Evolutionary conservation across 2,329 filamentous ascomycete species (phyloP), one percentile per base, ranked within the genome.

Genomic region (Nakataea oryzae): DNA sequence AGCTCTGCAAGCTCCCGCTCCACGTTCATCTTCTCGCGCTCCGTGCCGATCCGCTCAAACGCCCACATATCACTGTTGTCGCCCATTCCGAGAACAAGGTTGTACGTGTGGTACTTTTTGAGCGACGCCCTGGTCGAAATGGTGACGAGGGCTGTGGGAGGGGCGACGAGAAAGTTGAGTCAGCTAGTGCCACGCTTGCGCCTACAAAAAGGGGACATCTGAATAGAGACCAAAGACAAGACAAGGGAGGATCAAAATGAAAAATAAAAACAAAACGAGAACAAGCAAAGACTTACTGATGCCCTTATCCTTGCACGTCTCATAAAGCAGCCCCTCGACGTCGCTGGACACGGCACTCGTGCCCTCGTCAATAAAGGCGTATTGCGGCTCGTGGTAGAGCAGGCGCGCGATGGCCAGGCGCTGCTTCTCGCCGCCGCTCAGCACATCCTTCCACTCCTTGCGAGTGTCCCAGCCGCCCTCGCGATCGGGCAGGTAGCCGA

Each of bases 361-460:
- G 9, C 92, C 93, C 74, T 99, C 95, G 65, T 99, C 95, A 63
- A 99, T 86, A 69, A 99, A 91, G 2, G 92, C 95, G 72, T 96
- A 99, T 64, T 89, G 82, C 21, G 95, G 95, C 76, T 97, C 93
- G 71, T 99, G 95, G 71, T 99, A 99, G 54, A 97, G 78, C 59
- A 99, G 74, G 57, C 95, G 81, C 4, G 96, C 93, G 69, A 99
- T 91, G 0, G 86, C 91, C 84, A 99, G 91, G 27, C 95, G 82
- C 77, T 99, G 95, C 78, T 99, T 99, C 80, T 99, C 95, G 14
- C 95, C 95, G 54, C 95, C 95, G 66, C 89, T 93, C n/a, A 99
- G 81, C 5, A 99, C 91, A 68, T 97, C 93, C 76, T 97, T 97
- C 95, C 95, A 99, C 72, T 96, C 93, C 75, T 99, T 97, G 62